A percentile compares a stretch with the other conserved stretches of the same genome.
phyloP scores from a whole-genome alignment of 768 basidiomycete species.

The Arthromyces matolae region DNA sequence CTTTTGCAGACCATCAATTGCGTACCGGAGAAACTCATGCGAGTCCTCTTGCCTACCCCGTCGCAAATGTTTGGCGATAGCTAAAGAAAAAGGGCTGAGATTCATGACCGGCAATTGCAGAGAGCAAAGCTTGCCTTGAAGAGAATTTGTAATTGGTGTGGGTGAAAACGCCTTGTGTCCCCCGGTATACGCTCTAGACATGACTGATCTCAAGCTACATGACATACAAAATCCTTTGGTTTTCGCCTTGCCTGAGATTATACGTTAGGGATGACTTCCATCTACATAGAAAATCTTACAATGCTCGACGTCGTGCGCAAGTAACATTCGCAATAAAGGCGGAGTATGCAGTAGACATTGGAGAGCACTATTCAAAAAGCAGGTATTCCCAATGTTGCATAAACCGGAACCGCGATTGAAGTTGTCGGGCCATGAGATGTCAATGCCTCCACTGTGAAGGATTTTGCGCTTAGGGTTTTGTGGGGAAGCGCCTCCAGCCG shows the following conservation, averaged over 20 bases:
- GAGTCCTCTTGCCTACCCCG: slow-evolving; percentile 95
- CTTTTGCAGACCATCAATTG: slow-evolving; percentile 87
- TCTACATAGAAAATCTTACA: slow-evolving; percentile 62
- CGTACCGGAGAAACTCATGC: slow-evolving; percentile 95
- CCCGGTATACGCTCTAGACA: slow-evolving; percentile 47
- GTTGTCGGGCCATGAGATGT: slow-evolving; percentile 57
- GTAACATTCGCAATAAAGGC: slow-evolving; percentile 67
- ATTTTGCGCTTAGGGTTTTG: slow-evolving; percentile 31
- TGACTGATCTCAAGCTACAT: slow-evolving; percentile 62
- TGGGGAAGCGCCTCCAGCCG: slow-evolving; percentile 18
- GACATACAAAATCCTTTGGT: slow-evolving; percentile 73
- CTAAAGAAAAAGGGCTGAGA: slow-evolving; percentile 34
- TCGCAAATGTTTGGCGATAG: slow-evolving; percentile 87
- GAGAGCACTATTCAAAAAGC: slow-evolving; percentile 92
- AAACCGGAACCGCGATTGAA: slow-evolving; percentile 58
- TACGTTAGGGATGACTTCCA: no score
- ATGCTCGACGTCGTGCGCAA: slow-evolving; percentile 46
- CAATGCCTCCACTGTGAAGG: slow-evolving; percentile 52
- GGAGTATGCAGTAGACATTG: slow-evolving; percentile 94
- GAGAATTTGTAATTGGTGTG: slow-evolving; percentile 55
- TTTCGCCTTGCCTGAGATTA: slow-evolving; percentile 31
- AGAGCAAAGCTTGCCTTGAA: slow-evolving; percentile 53
- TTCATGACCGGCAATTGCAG: background rate
- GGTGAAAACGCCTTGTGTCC: slow-evolving; percentile 61
- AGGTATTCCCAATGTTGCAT: slow-evolving; percentile 88